Base-by-base conservation (phyloP, 352 stramenopile species). In the Phytophthora crassamura region DNA sequence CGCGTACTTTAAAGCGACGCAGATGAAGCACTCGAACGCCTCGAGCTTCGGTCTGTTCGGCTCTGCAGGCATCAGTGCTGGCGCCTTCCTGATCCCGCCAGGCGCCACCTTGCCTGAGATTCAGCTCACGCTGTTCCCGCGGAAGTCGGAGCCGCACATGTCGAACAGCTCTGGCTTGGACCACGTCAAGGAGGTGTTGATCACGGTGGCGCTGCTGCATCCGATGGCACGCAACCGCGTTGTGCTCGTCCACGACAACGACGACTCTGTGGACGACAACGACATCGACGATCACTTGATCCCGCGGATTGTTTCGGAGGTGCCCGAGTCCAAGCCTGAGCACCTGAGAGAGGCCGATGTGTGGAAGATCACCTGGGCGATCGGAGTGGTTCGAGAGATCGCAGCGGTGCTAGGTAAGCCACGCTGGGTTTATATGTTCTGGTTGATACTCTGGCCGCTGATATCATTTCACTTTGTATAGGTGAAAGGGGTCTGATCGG, bases 91-190 rank as follows among this genome's bases (percentile, higher is more conserved):
- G 2, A 84, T 79, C 20, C 81, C 88, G 8, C 88, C 88, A 0
- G 87, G 84, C n/a, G 63, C 68, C 11, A 90, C 81, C 6, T 28
- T 75, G 3, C 87, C 90, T n/a, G 80, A 97, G 57, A 84, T 97
- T 49, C 89, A 97, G 67, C 69, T 97, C 18, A 97, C 91, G 7
- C 75, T 97, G 32, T 98, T 98, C 48, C 91, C 90, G 5, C 77
- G 74, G 8, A 84, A 93, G 34, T 90, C 75, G 0, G 89, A 97
- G 72, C 89, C 89, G 6, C 84, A 95, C 52, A 77, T 87, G 20
- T 77, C 69, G 4, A 89, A 82, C 18, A 89, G 57, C 22, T 67
- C 64, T 11, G 52, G 54, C 12, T 59, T 89, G 7, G 69, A 86
- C 22, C 74, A 88, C 50, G 69, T 60, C 10, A 59, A 59, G 1